These are phyloP conservation scores for Ambrosiella cleistominuta DNA, from an alignment of 2,329 filamentous ascomycete genomes.

Conservation along the genomic window DNA sequence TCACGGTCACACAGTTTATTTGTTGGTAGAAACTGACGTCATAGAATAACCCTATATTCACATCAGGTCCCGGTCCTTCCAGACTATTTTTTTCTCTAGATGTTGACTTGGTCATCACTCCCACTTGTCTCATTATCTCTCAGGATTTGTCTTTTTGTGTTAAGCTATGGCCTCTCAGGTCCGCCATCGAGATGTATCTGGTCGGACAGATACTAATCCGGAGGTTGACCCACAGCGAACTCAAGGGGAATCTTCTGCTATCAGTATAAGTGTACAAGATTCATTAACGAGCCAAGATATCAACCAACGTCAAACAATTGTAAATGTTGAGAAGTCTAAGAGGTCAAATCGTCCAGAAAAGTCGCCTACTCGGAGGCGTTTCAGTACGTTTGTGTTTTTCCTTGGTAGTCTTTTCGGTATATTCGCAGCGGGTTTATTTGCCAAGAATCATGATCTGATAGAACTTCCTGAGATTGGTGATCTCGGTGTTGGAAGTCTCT, in stretches of 20 bases:
- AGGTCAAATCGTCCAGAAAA: neutral
- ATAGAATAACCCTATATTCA: too few species aligned
- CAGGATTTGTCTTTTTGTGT: too few species aligned
- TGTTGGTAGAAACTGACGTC: too few species aligned
- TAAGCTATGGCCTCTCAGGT: neutral
- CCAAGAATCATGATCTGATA: constrained; percentile 74
- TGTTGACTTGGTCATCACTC: too few species aligned
- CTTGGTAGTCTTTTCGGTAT: constrained; percentile 84
- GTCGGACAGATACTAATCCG: neutral
- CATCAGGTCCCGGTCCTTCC: too few species aligned
- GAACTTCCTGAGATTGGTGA: constrained; percentile 55
- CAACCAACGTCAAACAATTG: too few species aligned
- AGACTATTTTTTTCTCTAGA: too few species aligned
- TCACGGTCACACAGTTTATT: too few species aligned
- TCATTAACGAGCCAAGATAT: neutral
- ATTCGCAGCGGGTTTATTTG: constrained; percentile 76
- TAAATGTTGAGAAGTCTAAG: too few species aligned
- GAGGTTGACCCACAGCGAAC: neutral
- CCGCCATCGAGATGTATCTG: neutral
- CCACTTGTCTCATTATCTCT: too few species aligned
- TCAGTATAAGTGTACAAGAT: constrained; percentile 21
- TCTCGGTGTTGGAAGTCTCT: constrained; percentile 64
- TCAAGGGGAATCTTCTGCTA: constrained; percentile 20
- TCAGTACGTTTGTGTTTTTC: constrained; percentile 66
- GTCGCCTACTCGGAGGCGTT: constrained; percentile 42